Conservation (phyloP, 768 basidiomycete genomes). For the Tylopilus felleus region DNA sequence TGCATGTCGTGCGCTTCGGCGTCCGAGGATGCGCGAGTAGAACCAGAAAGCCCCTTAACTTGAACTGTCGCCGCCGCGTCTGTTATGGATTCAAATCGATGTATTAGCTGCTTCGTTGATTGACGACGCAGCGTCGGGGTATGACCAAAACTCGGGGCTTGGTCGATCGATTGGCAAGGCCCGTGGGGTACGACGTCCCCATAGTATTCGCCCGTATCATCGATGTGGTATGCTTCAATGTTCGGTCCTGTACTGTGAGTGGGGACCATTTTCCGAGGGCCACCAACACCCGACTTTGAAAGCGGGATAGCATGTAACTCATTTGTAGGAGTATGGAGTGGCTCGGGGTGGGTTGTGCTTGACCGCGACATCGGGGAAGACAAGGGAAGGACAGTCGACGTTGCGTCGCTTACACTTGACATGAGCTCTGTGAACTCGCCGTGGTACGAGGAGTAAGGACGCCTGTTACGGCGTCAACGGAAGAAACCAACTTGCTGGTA, state of each 20-base stretch:
- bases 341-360: conserved; percentile 7
- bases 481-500: conserved; percentile 1
- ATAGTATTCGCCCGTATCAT: background rate
- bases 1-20: conserved; percentile 9
- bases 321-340: background rate
- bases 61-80: conserved; percentile 7
- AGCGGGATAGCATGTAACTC: background rate
- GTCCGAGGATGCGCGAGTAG: conserved; percentile 16
- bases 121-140: conserved; percentile 24
- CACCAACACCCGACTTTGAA: conserved; percentile 14
- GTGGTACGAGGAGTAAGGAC: background rate
- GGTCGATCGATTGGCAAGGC: conserved; percentile 4
- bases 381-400: conserved; percentile 12
- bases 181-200: background rate
- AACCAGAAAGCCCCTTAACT: conserved; percentile 3
- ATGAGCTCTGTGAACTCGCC: conserved; percentile 5
- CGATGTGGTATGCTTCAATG: background rate
- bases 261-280: conserved; percentile 19
- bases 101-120: conserved; percentile 53
- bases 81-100: conserved; percentile 48
- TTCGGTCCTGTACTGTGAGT: background rate
- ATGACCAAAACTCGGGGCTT: background rate
- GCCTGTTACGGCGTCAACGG: background rate
- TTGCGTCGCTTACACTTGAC: conserved; percentile 15
- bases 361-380: conserved; percentile 12